Conservation (phyloP, 2,329 filamentous ascomycete species). For the Venturia aucupariae region DNA sequence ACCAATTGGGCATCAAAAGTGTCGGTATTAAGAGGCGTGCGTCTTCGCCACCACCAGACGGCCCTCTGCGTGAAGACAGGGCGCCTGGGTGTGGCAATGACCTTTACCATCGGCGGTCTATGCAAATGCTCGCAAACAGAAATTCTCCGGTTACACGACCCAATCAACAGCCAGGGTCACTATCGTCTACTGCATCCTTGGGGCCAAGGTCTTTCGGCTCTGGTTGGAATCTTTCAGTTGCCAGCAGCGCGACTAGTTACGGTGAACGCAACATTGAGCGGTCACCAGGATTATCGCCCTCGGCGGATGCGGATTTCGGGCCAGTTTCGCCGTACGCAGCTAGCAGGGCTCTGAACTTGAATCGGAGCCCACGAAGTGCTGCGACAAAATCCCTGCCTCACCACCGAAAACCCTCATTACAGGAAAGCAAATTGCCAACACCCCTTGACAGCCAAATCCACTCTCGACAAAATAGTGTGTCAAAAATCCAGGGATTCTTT, state of each 20-base stretch:
- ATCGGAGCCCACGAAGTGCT: constrained; percentile 30
- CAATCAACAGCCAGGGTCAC: constrained; percentile 48
- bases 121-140: constrained; percentile 46
- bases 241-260: constrained; percentile 57
- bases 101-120: constrained; percentile 44
- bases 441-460: constrained; percentile 31
- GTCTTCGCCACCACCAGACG: constrained; percentile 48
- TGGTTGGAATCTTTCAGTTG: constrained; percentile 40
- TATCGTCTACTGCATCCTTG: constrained; percentile 57
- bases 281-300: constrained; percentile 52
- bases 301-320: constrained; percentile 44
- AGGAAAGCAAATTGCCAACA: constrained; percentile 36
- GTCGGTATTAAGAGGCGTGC: constrained; percentile 55
- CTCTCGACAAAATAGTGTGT: constrained; percentile 39
- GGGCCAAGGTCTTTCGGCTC: constrained; percentile 46
- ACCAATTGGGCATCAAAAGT: constrained; percentile 31
- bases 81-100: constrained; percentile 37
- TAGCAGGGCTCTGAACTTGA: constrained; percentile 34
- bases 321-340: constrained; percentile 47
- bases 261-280: constrained; percentile 46
- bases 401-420: constrained; percentile 28
- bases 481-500: constrained; percentile 47
- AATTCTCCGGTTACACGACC: constrained; percentile 46
- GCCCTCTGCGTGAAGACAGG: constrained; percentile 35
- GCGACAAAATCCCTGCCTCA: constrained; percentile 31